These are phyloP conservation scores for Phytophthora sp. DNA, from an alignment of 352 stramenopile species.

Conservation along the genomic window DNA sequence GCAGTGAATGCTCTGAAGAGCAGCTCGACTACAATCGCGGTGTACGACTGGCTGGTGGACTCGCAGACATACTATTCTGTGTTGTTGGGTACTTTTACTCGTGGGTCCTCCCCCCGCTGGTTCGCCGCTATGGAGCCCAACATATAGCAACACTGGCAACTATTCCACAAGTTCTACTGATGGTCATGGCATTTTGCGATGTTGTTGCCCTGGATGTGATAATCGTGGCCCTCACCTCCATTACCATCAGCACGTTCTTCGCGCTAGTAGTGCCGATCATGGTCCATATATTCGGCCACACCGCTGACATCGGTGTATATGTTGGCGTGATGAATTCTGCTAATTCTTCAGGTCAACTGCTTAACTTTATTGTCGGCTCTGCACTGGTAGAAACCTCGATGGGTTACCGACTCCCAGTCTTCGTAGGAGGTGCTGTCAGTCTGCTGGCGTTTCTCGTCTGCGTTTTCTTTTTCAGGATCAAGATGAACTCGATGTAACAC, in stretches of 20 bases:
- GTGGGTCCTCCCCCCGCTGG: slow-evolving; percentile 47
- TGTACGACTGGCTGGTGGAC: slow-evolving; percentile 46
- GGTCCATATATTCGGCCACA: slow-evolving; percentile 50
- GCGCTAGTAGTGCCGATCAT: slow-evolving; percentile 56
- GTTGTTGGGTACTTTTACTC: slow-evolving; percentile 51
- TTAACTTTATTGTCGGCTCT: slow-evolving; percentile 59
- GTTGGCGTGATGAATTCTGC: slow-evolving; percentile 61
- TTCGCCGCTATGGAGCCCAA: slow-evolving; percentile 41
- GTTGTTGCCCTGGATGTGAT: slow-evolving; percentile 35
- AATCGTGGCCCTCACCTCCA: slow-evolving; percentile 49
- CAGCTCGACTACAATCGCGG: slow-evolving; percentile 52
- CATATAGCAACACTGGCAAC: slow-evolving; percentile 36
- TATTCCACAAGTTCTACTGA: slow-evolving; percentile 50
- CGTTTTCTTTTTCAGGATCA: slow-evolving; percentile 42
- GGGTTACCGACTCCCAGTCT: slow-evolving; percentile 48
- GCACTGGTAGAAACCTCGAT: slow-evolving; percentile 48
- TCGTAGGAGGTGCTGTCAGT: slow-evolving; percentile 49
- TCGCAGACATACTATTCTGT: slow-evolving; percentile 51
- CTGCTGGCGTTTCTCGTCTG: slow-evolving; percentile 37
- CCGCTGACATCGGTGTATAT: slow-evolving; percentile 49
- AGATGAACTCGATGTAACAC: slow-evolving; percentile 48
- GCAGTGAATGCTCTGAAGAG: slow-evolving; percentile 36
- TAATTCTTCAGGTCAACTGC: slow-evolving; percentile 54
- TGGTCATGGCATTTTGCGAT: slow-evolving; percentile 50
- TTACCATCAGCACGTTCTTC: slow-evolving; percentile 53